Evolutionary conservation across 1,284 basidiomycete genomes (phyloP).

Genomic region (Anthracocystis panici-leucophaei): DNA sequence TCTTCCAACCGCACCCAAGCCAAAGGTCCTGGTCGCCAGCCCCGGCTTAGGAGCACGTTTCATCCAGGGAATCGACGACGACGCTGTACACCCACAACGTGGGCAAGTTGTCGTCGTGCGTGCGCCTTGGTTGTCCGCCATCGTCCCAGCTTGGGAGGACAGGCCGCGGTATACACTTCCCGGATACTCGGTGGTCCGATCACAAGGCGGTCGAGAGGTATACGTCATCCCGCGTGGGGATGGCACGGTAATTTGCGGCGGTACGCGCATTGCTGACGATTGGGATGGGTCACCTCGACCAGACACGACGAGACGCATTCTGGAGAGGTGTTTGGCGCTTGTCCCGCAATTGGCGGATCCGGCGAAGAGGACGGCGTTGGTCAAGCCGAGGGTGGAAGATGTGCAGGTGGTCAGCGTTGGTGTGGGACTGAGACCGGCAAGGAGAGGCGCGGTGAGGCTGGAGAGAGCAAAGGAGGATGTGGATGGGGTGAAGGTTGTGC

Average conservation of each 20-base stretch:
- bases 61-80: slow-evolving; percentile 43
- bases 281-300: slow-evolving; percentile 29
- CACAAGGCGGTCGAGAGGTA: slow-evolving; percentile 50
- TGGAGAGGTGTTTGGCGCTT: slow-evolving; percentile 41
- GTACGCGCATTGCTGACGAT: slow-evolving; percentile 55
- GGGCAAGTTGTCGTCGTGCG: slow-evolving; percentile 60
- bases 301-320: slow-evolving; percentile 53
- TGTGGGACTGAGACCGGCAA: slow-evolving; percentile 57
- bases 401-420: slow-evolving; percentile 50
- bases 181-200: slow-evolving; percentile 33
- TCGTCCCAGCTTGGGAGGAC: not conserved
- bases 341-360: slow-evolving; percentile 41
- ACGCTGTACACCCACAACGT: slow-evolving; percentile 46
- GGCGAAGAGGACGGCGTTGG: slow-evolving; percentile 2
- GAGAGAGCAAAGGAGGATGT: slow-evolving; percentile 29
- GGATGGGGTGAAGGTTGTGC: slow-evolving; percentile 32
- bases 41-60: slow-evolving; percentile 54
- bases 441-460: slow-evolving; percentile 50
- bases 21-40: slow-evolving; percentile 40
- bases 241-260: slow-evolving; percentile 59
- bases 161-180: slow-evolving; percentile 17
- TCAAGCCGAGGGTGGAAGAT: slow-evolving; percentile 28
- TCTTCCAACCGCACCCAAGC: slow-evolving; percentile 1
- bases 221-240: slow-evolving; percentile 63
- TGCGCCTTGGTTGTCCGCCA: slow-evolving; percentile 56